Evolutionary conservation across 1,139 yeast species (phyloP).

Genomic region (Nematodospora anomalae): DNA sequence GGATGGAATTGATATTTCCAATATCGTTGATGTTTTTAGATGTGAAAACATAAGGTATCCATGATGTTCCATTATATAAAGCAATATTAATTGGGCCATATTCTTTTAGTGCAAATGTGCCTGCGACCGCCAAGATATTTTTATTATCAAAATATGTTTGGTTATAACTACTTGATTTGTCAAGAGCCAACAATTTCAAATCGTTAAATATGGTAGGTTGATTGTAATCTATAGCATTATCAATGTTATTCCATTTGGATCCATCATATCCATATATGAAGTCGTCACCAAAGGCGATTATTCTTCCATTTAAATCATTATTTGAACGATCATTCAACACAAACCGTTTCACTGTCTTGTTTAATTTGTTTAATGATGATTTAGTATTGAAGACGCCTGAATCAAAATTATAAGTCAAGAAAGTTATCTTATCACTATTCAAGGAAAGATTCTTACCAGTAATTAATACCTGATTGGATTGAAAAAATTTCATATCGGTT

Average conservation of each 20-base stretch:
- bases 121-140: slow-evolving; percentile 60
- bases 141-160: slow-evolving; percentile 39
- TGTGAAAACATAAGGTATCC: slow-evolving; percentile 67
- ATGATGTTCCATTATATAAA: slow-evolving; percentile 62
- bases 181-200: slow-evolving; percentile 39
- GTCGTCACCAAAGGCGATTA: slow-evolving; percentile 56
- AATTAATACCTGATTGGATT: slow-evolving; percentile 51
- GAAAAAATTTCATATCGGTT: slow-evolving; percentile 53
- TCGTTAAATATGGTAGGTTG: slow-evolving; percentile 36
- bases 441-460: slow-evolving; percentile 57
- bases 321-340: slow-evolving; percentile 50
- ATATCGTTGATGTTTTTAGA: slow-evolving; percentile 19
- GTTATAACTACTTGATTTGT: slow-evolving; percentile 29
- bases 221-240: slow-evolving; percentile 32
- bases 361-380: slow-evolving; percentile 25
- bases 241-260: slow-evolving; percentile 44
- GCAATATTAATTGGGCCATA: slow-evolving; percentile 71
- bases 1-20: slow-evolving; percentile 35
- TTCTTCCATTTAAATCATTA: slow-evolving; percentile 46
- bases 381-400: slow-evolving; percentile 25
- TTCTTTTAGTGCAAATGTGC: slow-evolving; percentile 49
- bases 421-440: slow-evolving; percentile 31
- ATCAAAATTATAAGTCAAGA: slow-evolving; percentile 56
- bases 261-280: slow-evolving; percentile 54
- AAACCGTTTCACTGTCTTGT: slow-evolving; percentile 45